A percentile compares a stretch with the other conserved stretches of the same genome.
Evolutionary conservation across 306 rosid species (phyloP).

Genomic region (Pueraria montana): DNA sequence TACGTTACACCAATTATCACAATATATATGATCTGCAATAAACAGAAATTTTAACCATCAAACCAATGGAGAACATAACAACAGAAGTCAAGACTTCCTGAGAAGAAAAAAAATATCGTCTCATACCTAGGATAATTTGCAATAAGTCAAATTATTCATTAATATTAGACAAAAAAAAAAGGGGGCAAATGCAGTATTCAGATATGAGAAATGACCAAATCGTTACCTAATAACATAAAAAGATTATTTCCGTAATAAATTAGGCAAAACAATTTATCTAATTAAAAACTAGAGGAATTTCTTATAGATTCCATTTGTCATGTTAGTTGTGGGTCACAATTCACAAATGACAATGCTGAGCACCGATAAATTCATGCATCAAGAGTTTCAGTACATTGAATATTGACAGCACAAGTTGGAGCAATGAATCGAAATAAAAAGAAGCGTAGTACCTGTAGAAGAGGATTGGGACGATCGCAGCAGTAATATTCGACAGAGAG

Average conservation of each 20-base stretch:
- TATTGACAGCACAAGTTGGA: not conserved
- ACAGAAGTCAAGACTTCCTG: not conserved
- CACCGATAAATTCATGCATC: not conserved
- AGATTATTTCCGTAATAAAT: not conserved
- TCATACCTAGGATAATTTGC: not conserved
- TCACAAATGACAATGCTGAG: not conserved
- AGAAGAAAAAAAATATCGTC: not conserved
- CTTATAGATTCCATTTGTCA: not conserved
- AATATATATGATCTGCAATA: slow-evolving; percentile 72
- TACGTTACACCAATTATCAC: slow-evolving; percentile 70
- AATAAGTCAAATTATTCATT: not conserved
- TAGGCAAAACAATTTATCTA: not conserved
- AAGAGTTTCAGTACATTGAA: not conserved
- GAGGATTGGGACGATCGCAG: slow-evolving; percentile 96
- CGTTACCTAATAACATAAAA: not conserved
- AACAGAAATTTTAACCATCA: slow-evolving; percentile 28
- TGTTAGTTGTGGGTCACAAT: not conserved
- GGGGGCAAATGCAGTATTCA: not conserved
- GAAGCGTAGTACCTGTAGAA: slow-evolving; percentile 69
- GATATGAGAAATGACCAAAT: not conserved
- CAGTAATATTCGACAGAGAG: slow-evolving; percentile 79
- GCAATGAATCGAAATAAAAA: slow-evolving; percentile 17
- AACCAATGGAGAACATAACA: slow-evolving; percentile 23
- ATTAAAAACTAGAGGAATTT: not conserved
- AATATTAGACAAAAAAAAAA: not conserved